A percentile compares a stretch with the other conserved stretches of the same genome.
Evolutionary conservation across 352 stramenopile genomes (phyloP).

Genomic region (Pythium aquatile): DNA sequence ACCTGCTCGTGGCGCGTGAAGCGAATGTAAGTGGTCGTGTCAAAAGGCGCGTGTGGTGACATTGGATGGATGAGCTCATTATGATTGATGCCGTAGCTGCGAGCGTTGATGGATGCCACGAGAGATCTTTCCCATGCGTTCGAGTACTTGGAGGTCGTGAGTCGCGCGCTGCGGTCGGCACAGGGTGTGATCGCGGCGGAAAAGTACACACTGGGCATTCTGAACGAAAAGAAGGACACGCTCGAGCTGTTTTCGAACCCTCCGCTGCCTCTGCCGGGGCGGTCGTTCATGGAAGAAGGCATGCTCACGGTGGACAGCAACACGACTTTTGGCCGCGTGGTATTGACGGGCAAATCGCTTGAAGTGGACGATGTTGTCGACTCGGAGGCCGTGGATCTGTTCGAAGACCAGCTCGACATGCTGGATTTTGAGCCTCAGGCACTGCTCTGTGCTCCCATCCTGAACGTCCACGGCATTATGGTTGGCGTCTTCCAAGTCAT

Average conservation of each 20-base stretch:
- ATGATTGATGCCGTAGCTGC: slow-evolving; percentile 34
- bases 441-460: slow-evolving; percentile 62
- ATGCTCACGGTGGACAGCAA: slow-evolving; percentile 47
- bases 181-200: slow-evolving; percentile 56
- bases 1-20: slow-evolving; percentile 44
- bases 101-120: slow-evolving; percentile 59
- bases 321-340: slow-evolving; percentile 63
- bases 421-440: slow-evolving; percentile 63
- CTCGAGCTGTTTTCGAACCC: slow-evolving; percentile 67
- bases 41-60: too few species aligned
- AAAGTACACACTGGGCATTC: slow-evolving; percentile 62
- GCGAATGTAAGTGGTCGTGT: slow-evolving; percentile 35
- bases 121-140: slow-evolving; percentile 58
- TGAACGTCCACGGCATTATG: slow-evolving; percentile 59
- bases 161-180: slow-evolving; percentile 48
- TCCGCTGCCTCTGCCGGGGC: slow-evolving; percentile 40
- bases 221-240: slow-evolving; percentile 64
- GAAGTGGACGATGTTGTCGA: slow-evolving; percentile 49
- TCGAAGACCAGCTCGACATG: slow-evolving; percentile 65
- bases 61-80: background rate
- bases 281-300: slow-evolving; percentile 59
- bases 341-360: slow-evolving; percentile 59
- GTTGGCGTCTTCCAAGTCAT: slow-evolving; percentile 57
- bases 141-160: slow-evolving; percentile 51
- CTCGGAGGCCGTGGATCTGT: slow-evolving; percentile 52